Evolutionary conservation across 2,329 filamentous ascomycete genomes (phyloP).

Genomic region (Westerdykella ornata): DNA sequence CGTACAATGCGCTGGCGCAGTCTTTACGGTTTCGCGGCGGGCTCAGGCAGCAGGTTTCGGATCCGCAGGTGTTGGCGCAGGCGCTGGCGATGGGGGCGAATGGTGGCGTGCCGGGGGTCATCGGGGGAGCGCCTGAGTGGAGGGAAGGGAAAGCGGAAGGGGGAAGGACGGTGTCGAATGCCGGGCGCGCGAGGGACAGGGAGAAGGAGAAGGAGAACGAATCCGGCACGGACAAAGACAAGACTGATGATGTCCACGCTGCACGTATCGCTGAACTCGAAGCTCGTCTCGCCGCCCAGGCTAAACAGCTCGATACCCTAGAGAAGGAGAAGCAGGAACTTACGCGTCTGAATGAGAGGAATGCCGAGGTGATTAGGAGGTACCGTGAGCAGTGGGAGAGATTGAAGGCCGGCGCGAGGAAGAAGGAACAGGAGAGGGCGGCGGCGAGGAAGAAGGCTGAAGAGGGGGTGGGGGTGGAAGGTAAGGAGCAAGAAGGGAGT

Average conservation of each 20-base stretch:
- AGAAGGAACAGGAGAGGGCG: conserved; percentile 27
- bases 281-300: conserved; percentile 20
- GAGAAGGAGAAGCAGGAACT: conserved; percentile 56
- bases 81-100: conserved; percentile 21
- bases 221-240: conserved; percentile 3
- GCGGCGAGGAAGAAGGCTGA: conserved; percentile 34
- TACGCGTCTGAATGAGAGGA: conserved; percentile 55
- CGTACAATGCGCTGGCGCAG: conserved; percentile 77
- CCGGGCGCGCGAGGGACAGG: neutral
- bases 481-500: conserved; percentile 15
- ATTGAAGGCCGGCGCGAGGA: conserved; percentile 56
- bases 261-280: conserved; percentile 23
- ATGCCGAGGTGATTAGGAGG: conserved; percentile 48
- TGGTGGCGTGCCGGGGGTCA: conserved; percentile 7
- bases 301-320: conserved; percentile 42
- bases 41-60: conserved; percentile 12
- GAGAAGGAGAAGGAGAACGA: conserved; percentile 6
- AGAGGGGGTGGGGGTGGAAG: conserved; percentile 4
- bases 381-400: conserved; percentile 64
- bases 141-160: no score
- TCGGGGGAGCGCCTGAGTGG: no score
- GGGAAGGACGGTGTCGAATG: no score
- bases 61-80: conserved; percentile 24
- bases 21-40: conserved; percentile 49
- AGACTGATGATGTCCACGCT: conserved; percentile 5